Evolutionary conservation across 305 asterid species (phyloP).

Genomic region (Fraxinus velutina): DNA sequence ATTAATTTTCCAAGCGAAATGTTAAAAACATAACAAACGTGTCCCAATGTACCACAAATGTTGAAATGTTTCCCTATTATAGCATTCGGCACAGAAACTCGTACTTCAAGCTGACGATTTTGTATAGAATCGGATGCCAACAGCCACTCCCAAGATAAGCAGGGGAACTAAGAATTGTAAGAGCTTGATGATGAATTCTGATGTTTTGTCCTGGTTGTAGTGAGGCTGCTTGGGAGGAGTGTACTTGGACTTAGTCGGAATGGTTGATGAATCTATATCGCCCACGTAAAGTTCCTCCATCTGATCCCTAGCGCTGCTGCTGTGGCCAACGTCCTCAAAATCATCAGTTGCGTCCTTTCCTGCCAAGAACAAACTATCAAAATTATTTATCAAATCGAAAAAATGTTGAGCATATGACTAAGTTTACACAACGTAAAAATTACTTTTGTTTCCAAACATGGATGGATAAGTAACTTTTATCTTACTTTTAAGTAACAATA

Average conservation of each 20-base stretch:
- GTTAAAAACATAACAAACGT: not conserved
- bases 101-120: conserved; percentile 51
- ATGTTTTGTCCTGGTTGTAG: conserved; percentile 80
- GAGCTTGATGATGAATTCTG: conserved; percentile 67
- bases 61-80: conserved; percentile 1
- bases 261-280: conserved; percentile 55
- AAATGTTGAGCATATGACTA: not conserved
- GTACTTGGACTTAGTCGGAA: conserved; percentile 54
- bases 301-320: conserved; percentile 59
- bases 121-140: conserved; percentile 75
- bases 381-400: not conserved
- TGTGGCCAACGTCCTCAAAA: conserved; percentile 90
- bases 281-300: conserved; percentile 70
- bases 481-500: not conserved
- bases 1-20: not conserved
- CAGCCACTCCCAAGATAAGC: conserved; percentile 66
- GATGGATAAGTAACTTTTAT: not conserved
- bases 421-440: not conserved
- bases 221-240: conserved; percentile 79
- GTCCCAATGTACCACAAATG: not conserved
- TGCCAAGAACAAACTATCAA: conserved; percentile 20
- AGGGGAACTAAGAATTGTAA: conserved; percentile 85
- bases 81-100: not conserved
- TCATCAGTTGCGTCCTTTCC: conserved; percentile 95
- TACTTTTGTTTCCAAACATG: not conserved